Evolutionary conservation across 1,284 basidiomycete genomes (phyloP).

Genomic region (Bjerkandera adusta): DNA sequence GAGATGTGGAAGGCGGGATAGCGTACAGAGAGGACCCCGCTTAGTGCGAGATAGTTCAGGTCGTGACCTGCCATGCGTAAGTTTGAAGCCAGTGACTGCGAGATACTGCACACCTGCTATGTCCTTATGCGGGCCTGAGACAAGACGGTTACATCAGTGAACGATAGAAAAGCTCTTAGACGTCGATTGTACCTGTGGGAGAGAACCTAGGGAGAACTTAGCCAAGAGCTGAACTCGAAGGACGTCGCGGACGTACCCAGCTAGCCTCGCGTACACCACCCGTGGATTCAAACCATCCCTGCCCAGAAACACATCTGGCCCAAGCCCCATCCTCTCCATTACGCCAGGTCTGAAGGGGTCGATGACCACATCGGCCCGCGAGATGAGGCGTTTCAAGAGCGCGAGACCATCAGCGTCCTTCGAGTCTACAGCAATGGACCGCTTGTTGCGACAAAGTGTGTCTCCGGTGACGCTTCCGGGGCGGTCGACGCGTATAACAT

Average conservation of each 20-base stretch:
- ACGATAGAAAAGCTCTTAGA: background rate
- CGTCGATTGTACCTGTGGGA: conserved; percentile 52
- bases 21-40: conserved; percentile 69
- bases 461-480: conserved; percentile 42
- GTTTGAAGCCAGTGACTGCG: conserved; percentile 6
- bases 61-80: conserved; percentile 68
- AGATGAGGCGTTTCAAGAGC: conserved; percentile 58
- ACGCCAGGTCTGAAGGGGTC: conserved; percentile 86
- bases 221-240: conserved; percentile 3
- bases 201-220: conserved; percentile 47
- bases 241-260: conserved; percentile 46
- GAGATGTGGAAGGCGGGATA: background rate
- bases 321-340: conserved; percentile 74
- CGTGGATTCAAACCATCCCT: conserved; percentile 52
- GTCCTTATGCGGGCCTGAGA: conserved; percentile 56
- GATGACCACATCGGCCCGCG: conserved; percentile 74
- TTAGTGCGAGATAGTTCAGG: conserved; percentile 84
- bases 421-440: conserved; percentile 67
- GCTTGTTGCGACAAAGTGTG: conserved; percentile 68
- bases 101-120: conserved; percentile 57
- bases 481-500: conserved; percentile 75
- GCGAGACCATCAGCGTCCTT: conserved; percentile 56
- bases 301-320: conserved; percentile 72
- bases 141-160: background rate
- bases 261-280: conserved; percentile 64